Conservation (phyloP, 148 eudicot species). For the Amaranthus palmeri region DNA sequence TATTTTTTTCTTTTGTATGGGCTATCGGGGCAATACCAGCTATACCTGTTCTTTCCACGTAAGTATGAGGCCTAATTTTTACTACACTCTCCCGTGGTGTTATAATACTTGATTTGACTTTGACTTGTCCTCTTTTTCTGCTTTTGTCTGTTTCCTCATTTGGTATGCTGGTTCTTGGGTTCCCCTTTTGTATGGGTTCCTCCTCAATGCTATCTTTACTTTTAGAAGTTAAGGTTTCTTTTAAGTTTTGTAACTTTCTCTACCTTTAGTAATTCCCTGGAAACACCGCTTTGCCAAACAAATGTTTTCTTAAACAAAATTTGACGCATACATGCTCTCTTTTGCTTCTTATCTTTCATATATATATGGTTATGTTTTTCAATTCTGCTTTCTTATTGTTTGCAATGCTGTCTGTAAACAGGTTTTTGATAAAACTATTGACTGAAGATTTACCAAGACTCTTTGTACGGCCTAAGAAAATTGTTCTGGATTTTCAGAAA, state of each 20-base stretch:
- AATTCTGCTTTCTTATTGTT: neutral
- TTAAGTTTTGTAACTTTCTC: neutral
- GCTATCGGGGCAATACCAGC: constrained; percentile 53
- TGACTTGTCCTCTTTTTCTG: neutral
- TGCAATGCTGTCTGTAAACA: constrained; percentile 22
- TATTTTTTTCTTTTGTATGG: constrained; percentile 24
- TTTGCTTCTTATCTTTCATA: neutral
- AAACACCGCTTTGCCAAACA: neutral
- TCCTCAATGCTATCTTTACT: neutral
- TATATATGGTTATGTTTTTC: neutral
- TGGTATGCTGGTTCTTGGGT: neutral
- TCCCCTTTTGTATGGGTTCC: too few species aligned
- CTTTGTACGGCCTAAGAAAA: constrained; percentile 95
- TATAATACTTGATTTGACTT: constrained; percentile 8
- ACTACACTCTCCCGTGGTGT: neutral
- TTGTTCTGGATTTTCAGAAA: constrained; percentile 91
- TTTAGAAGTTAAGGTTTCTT: neutral
- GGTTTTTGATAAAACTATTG: constrained; percentile 92
- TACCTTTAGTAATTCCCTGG: neutral
- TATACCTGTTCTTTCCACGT: constrained; percentile 95
- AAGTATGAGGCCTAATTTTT: constrained; percentile 32
- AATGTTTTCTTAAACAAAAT: too few species aligned
- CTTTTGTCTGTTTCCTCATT: neutral
- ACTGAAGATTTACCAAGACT: constrained; percentile 92
- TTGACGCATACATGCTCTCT: neutral